Base-by-base conservation (phyloP, 2,329 filamentous ascomycete genomes). In the Hypoxylon sp. region DNA sequence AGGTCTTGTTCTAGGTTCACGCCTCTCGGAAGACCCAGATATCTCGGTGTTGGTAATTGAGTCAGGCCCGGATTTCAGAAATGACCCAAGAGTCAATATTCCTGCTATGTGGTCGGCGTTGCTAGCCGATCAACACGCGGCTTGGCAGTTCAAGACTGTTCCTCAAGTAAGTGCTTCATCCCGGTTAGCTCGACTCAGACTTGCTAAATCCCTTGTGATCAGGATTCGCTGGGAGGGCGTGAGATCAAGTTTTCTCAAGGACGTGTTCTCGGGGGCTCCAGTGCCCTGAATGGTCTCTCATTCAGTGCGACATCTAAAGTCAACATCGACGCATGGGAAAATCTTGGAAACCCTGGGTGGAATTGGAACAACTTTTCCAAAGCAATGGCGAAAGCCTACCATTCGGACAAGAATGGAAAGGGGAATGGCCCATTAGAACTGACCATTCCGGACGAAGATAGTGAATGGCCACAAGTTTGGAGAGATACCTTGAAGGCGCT, bases 281-380 rank as follows among this genome's bases (percentile, higher is more conserved):
- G 58, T 36, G 52, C 27, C 4, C 6, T 62, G 1, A 61, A 62
- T 30, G 42, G 44, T 1, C 32, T 54, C n/a, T 11, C 32, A 2
- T 55, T 62, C 15, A 26, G 23, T 11, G 15, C 45, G 5, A 52
- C 20, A 1, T 45, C 56, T 7, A 47, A 54, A 16, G 20, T 45
- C 2, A 26, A 37, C n/a, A 17, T 54, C 16, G 40, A 61, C 7
- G 53, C 47, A 2, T 61, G 58, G 56, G 38, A 34, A 5, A 30
- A 8, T 2, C 30, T 63, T 3, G 56, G 55, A 5, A 63, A 61
- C 19, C 44, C 47, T 0, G 56, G 58, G 7, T 63, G 60, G 55
- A 50, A 49, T 2, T 63, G 56, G 53, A 9, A 29, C 7, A 47
- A 21, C 45, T 56, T 63, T 36, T 37, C 38, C 6, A 17, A 49